Base-by-base conservation (phyloP, 208 protist genomes). In the Leishmania tarentolae region DNA sequence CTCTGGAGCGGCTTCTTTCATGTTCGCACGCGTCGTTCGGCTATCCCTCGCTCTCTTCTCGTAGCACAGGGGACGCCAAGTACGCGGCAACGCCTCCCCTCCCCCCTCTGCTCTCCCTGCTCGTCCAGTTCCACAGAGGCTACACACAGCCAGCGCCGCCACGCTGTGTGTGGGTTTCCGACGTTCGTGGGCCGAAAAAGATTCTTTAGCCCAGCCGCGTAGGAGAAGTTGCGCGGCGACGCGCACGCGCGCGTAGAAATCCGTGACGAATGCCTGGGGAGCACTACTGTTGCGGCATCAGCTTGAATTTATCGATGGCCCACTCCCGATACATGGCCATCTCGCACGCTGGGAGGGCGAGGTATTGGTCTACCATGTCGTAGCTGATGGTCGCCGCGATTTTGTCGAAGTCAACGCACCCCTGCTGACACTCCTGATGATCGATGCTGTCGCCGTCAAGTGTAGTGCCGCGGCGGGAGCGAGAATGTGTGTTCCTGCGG, bases 321-420 rank as follows among this genome's bases (percentile, higher is more conserved):
- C 81, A 84, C 57, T 84, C 81, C 53, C 81, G 76, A 63, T 80
- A 84, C 81, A 84, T 84, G 35, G 81, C 81, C 4, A 71, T 71
- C 24, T 75, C 75, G 50, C 75, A 80, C 50, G 81, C 66, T 3
- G 81, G 73, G 46, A 80, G 81, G n/a, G 75, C 65, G 42, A 84
- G 35, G 46, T 72, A 84, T 7, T 73, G 44, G 69, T 79, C 68
- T 8, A 84, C 44, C 50, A 47, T 50, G 40, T 72, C 53, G 44
- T 46, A 72, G 46, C 31, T 71, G 63, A 71, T 57, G n/a, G 46
- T 42, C 15, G 57, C 37, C 40, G 57, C 75, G 57, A 78, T 78
- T 28, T 65, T 78, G 9, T n/a, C 52, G 21, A 70, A 8, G 44
- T 78, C 75, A 50, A 52, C 11, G 28, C 13, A 28, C 44, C 69